A percentile compares a stretch with the other conserved stretches of the same genome.
Evolutionary conservation across 1,284 basidiomycete species (phyloP).

Genomic region (Athelia sp.): DNA sequence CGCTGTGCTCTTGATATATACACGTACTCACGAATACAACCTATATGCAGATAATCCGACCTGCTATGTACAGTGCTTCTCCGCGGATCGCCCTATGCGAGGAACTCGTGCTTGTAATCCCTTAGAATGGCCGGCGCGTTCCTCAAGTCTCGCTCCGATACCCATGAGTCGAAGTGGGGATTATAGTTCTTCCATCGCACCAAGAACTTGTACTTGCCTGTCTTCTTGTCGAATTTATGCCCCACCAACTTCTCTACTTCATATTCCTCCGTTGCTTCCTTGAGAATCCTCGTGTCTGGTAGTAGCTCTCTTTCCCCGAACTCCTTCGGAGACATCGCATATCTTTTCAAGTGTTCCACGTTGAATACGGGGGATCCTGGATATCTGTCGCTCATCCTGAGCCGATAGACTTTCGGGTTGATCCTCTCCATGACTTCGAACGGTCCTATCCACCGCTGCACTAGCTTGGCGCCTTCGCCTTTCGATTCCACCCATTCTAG

Average conservation of each 20-base stretch:
- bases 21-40: neutral
- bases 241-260: conserved; percentile 15
- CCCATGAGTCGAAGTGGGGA: conserved; percentile 1
- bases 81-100: neutral
- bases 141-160: neutral
- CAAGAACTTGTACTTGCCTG: neutral
- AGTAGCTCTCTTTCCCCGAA: conserved; percentile 9
- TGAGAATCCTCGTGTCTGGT: conserved; percentile 1
- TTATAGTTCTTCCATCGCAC: conserved; percentile 5
- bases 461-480: conserved; percentile 19
- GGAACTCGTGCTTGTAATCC: neutral
- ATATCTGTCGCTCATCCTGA: conserved; percentile 21
- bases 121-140: neutral
- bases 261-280: conserved; percentile 3
- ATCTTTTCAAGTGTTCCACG: conserved; percentile 20
- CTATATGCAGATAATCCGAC: too few relatives aligned
- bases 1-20: too few relatives aligned
- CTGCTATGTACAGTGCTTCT: too few relatives aligned
- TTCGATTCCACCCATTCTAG: conserved; percentile 15
- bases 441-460: conserved; percentile 18
- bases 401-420: conserved; percentile 15
- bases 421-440: conserved; percentile 16
- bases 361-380: conserved; percentile 22
- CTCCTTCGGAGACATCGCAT: conserved; percentile 10
- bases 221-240: conserved; percentile 3